Evolutionary conservation across 257 asterid genomes (phyloP), one percentile per base, ranked within the genome.

Genomic region (Prunella vulgaris): DNA sequence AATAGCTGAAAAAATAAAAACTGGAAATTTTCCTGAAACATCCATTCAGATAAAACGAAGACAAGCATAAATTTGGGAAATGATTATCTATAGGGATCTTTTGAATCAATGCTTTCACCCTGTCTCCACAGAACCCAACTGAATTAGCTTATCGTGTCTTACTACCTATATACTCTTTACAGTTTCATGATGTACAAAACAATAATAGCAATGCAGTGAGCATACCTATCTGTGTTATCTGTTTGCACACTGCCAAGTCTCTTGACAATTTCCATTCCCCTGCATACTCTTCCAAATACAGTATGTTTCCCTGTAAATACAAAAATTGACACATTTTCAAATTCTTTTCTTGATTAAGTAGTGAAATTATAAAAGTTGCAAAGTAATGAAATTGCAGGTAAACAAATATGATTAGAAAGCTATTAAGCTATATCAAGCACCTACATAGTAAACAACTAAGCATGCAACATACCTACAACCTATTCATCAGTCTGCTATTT

Each of bases 241-340:
- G 98, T 94, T 82, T 91, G 99, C 77, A 94, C 96, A 69, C 89
- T 91, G 82, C 97, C 97, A 60, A 94, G 95, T 68, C 95, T 86
- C 96, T 91, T 91, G 79, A 94, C 77, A 59, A 91, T 94, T 81
- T 94, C 99, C 99, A 94, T 94, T 76, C 99, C 97, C 74, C 74
- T 84, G 74, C 92, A 91, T 51, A 89, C 93, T 79, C 99, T 84
- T 64, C 98, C 99, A 71, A 94, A 94, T 80, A 94, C 88, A 14
- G 99, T 87, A 76, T 94, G 97, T 17, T 93, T 93, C 73, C 99
- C 98, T 92, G 79, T 21, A 42, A 51, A 71, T n/a, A 17, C 18
- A 62, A 74, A 51, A 3, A 40, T 38, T n/a, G 40, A 60, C 70
- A 64, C 44, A 71, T 76, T 14, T n/a, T n/a, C n/a, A n/a, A n/a